Conservation (phyloP, 2,329 filamentous ascomycete species). For the Epichloe coenophiala region DNA sequence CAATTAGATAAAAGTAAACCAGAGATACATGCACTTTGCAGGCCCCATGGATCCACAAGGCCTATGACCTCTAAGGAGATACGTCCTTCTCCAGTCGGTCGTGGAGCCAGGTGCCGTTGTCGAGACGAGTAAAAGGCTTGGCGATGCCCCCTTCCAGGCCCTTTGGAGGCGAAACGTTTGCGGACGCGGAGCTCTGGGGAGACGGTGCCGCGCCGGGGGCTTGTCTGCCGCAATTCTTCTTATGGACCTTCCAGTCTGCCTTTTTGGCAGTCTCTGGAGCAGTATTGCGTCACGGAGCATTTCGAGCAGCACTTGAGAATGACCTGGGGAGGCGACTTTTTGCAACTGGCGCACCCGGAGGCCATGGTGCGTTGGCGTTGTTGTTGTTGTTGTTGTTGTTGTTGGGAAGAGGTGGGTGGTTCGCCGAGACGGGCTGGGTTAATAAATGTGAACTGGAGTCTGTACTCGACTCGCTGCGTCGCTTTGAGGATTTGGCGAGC, state of each 20-base stretch:
- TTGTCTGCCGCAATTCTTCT: conserved; percentile 25
- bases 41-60: too few relatives aligned
- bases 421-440: too few relatives aligned
- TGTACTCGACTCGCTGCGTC: too few relatives aligned
- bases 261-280: conserved; percentile 37
- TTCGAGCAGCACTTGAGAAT: conserved; percentile 29
- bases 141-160: conserved; percentile 17
- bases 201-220: background rate
- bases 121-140: conserved; percentile 27
- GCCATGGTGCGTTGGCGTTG: background rate
- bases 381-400: background rate
- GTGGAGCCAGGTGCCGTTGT: conserved; percentile 28
- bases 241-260: conserved; percentile 35
- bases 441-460: too few relatives aligned
- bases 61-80: too few relatives aligned
- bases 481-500: too few relatives aligned
- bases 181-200: background rate
- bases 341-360: conserved; percentile 15
- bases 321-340: conserved; percentile 15
- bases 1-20: too few relatives aligned
- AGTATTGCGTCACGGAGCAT: conserved; percentile 34
- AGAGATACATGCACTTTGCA: too few relatives aligned
- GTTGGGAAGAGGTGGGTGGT: background rate
- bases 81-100: conserved; percentile 26
- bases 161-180: conserved; percentile 10